These are phyloP conservation scores for Cutaneotrichosporon sp. DNA, from an alignment of 1,284 basidiomycete genomes.

Conservation along the genomic window DNA sequence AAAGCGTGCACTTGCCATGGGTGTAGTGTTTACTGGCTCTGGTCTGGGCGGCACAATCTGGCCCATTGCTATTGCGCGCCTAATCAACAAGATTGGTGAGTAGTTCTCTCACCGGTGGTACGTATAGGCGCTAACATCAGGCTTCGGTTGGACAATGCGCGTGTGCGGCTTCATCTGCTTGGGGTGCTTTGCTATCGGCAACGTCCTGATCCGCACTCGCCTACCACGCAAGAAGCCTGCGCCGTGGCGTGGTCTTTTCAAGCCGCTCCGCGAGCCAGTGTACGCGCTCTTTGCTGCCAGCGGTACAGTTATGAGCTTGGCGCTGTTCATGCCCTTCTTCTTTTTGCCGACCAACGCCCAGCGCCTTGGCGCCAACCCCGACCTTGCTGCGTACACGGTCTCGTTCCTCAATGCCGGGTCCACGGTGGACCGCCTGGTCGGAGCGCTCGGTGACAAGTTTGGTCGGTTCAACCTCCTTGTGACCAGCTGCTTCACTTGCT, in stretches of 20 bases:
- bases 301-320: conserved; percentile 34
- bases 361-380: conserved; percentile 33
- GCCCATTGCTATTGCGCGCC: conserved; percentile 15
- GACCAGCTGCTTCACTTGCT: conserved; percentile 25
- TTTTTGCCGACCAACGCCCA: conserved; percentile 40
- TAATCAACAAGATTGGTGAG: conserved; percentile 18
- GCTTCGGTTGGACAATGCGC: conserved; percentile 35
- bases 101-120: not conserved
- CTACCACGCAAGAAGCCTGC: conserved; percentile 28
- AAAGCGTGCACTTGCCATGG: conserved; percentile 36
- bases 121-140: not conserved
- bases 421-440: conserved; percentile 29
- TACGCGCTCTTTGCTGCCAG: conserved; percentile 29
- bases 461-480: conserved; percentile 42
- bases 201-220: conserved; percentile 27
- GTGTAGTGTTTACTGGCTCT: conserved; percentile 36
- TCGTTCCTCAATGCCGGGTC: conserved; percentile 43
- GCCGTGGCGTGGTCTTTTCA: conserved; percentile 24
- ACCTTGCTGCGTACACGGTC: conserved; percentile 35
- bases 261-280: conserved; percentile 30
- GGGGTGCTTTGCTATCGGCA: conserved; percentile 26
- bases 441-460: conserved; percentile 16
- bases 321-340: conserved; percentile 42
- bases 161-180: conserved; percentile 34
- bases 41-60: conserved; percentile 48